phyloP scores from a whole-genome alignment of 371 early-diverging fungal genomes.

The Rhizopus delemar region DNA sequence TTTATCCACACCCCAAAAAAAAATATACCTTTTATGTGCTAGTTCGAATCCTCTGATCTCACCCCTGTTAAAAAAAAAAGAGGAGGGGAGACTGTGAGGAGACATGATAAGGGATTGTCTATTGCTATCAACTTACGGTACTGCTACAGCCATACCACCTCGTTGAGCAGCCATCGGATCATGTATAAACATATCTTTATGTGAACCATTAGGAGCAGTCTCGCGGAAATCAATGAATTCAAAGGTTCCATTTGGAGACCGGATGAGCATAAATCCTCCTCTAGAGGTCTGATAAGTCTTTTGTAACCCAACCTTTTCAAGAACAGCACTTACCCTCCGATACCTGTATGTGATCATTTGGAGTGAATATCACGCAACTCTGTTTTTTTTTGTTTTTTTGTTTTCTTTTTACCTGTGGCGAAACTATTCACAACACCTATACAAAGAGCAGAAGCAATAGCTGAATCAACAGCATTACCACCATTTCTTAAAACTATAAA shows the following conservation, averaged over 20 bases:
- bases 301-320: not conserved
- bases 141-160: conserved; percentile 86
- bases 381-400: too few species aligned
- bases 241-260: conserved; percentile 59
- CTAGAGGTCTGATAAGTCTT: conserved; percentile 28
- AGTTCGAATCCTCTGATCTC: conserved; percentile 86
- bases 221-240: conserved; percentile 88
- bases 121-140: conserved; percentile 70
- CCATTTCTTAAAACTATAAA: conserved; percentile 77
- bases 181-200: conserved; percentile 68
- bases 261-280: conserved; percentile 97
- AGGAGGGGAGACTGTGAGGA: too few species aligned
- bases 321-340: conserved; percentile 25
- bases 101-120: not conserved
- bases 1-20: not conserved
- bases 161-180: conserved; percentile 65
- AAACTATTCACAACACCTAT: conserved; percentile 94
- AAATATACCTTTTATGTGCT: conserved; percentile 66
- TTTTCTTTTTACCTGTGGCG: conserved; percentile 95
- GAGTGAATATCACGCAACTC: conserved; percentile 26
- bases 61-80: conserved; percentile 46
- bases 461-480: conserved; percentile 96
- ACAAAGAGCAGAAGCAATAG: conserved; percentile 91
- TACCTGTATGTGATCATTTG: conserved; percentile 20
- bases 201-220: conserved; percentile 80